Percentiles rank a stretch among this genome's conserved stretches.
Evolutionary conservation across 1,284 basidiomycete genomes (phyloP).

Genomic region (Ganoderma sinense): DNA sequence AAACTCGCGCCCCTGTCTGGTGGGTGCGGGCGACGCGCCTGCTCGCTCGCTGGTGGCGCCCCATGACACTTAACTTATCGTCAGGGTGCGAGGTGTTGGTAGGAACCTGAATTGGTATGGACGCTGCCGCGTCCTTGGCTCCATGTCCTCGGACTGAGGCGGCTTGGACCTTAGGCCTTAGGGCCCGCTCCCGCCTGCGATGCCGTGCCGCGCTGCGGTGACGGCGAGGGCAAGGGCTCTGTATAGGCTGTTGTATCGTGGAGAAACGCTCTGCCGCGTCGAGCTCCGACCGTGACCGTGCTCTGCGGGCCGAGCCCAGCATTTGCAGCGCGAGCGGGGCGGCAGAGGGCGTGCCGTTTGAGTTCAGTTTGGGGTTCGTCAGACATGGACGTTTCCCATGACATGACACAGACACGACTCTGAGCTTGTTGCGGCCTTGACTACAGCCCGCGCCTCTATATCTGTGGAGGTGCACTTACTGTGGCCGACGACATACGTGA

Average conservation of each 20-base stretch:
- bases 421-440: not conserved
- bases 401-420: not conserved
- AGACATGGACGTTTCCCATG: no score
- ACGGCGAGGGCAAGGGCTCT: not conserved
- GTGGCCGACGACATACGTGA: not conserved
- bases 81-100: not conserved
- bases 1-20: conserved; percentile 9
- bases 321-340: not conserved
- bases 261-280: not conserved
- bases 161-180: no score
- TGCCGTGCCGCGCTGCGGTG: no score
- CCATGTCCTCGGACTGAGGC: not conserved
- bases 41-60: conserved; percentile 4
- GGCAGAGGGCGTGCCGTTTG: not conserved
- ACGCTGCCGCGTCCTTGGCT: not conserved
- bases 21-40: conserved; percentile 11
- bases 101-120: not conserved
- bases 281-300: not conserved
- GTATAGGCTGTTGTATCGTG: not conserved
- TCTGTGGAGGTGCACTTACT: not conserved
- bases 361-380: not conserved
- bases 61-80: not conserved
- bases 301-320: not conserved
- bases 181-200: not conserved
- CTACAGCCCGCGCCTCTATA: not conserved